Evolutionary conservation across 176 grass and related monocot genomes (phyloP).

Genomic region (Aegilops umbellulata): DNA sequence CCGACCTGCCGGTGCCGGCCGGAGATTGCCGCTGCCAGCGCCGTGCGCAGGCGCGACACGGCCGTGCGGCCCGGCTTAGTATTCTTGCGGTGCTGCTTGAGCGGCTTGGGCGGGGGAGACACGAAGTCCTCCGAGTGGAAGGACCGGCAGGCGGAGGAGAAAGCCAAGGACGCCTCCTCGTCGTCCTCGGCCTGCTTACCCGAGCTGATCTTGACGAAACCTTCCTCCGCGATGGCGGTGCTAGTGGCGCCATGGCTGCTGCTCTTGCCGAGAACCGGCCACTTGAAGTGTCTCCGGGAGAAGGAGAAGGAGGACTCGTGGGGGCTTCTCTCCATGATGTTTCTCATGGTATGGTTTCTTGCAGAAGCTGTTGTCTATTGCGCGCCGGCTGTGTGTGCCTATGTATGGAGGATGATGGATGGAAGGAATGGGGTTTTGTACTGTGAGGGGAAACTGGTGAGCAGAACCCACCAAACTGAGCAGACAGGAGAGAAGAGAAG

Average conservation of each 20-base stretch:
- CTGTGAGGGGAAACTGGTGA: conserved; percentile 39
- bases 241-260: conserved; percentile 26
- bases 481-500: conserved; percentile 32
- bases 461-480: conserved; percentile 48
- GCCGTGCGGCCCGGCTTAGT: conserved; percentile 21
- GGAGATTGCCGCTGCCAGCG: conserved; percentile 40
- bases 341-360: conserved; percentile 52
- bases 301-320: conserved; percentile 88
- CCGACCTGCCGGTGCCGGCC: conserved; percentile 54
- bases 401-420: conserved; percentile 3
- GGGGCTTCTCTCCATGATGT: conserved; percentile 73
- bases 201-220: conserved; percentile 12
- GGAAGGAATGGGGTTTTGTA: conserved; percentile 28
- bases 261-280: conserved; percentile 69
- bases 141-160: too few relatives aligned
- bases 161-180: conserved; percentile 43
- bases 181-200: conserved; percentile 40
- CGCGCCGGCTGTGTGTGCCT: not conserved
- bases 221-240: conserved; percentile 19
- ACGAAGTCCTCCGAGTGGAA: conserved; percentile 56
- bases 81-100: conserved; percentile 31
- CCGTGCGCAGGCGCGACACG: conserved; percentile 52
- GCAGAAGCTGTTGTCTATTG: not conserved
- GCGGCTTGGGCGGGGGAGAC: conserved; percentile 26
- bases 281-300: conserved; percentile 88